A percentile compares a stretch with the other conserved stretches of the same genome.
These are phyloP conservation scores for Vitis rupestris DNA, from an alignment of 164 flowering plant genomes.

Conservation along the genomic window DNA sequence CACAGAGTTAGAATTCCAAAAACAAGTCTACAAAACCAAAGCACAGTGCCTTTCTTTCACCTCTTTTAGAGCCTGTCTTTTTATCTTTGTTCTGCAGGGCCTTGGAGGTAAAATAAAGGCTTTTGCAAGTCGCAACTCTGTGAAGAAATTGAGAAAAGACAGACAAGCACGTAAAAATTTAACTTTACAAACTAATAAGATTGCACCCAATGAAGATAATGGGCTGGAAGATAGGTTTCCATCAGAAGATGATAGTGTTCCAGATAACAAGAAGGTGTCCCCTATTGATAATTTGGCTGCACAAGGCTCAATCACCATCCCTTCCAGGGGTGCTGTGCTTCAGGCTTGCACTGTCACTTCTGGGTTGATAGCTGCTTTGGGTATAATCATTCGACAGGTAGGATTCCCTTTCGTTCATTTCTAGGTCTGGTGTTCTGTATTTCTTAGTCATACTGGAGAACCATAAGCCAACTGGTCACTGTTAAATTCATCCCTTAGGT, in stretches of 20 bases:
- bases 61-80: not conserved
- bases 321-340: slow-evolving; percentile 64
- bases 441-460: not conserved
- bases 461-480: not conserved
- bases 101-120: slow-evolving; percentile 25
- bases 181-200: slow-evolving; percentile 12
- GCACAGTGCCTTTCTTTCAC: too few relatives aligned
- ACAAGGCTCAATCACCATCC: slow-evolving; percentile 10
- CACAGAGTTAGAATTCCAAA: not conserved
- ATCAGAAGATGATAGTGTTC: slow-evolving; percentile 15
- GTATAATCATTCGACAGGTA: slow-evolving; percentile 72
- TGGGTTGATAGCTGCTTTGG: slow-evolving; percentile 57
- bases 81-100: slow-evolving; percentile 27
- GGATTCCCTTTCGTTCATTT: not conserved
- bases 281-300: slow-evolving; percentile 19
- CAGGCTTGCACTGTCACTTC: slow-evolving; percentile 75
- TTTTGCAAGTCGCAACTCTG: slow-evolving; percentile 42
- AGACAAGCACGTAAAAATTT: slow-evolving; percentile 18
- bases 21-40: not conserved
- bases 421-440: not conserved
- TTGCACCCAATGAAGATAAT: slow-evolving; percentile 15
- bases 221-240: slow-evolving; percentile 13
- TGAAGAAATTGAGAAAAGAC: slow-evolving; percentile 34
- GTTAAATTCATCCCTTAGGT: not conserved
- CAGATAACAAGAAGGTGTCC: slow-evolving; percentile 14